phyloP scores from a whole-genome alignment of 768 basidiomycete species.

The Leccinum variicolor region DNA sequence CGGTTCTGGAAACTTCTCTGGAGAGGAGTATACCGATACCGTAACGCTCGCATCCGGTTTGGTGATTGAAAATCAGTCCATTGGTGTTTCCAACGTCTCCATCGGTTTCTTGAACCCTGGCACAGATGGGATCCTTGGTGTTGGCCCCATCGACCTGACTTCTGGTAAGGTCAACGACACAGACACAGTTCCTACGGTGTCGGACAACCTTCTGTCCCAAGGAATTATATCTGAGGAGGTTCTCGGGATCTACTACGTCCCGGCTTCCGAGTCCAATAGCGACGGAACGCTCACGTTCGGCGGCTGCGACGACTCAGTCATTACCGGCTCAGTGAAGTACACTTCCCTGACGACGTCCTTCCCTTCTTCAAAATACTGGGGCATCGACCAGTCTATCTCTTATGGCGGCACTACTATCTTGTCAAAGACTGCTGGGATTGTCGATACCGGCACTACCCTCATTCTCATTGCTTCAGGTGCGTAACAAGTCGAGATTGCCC shows the following conservation, averaged over 20 bases:
- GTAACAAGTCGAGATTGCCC: background rate
- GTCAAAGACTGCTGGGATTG: slow-evolving; percentile 15
- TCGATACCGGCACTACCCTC: slow-evolving; percentile 25
- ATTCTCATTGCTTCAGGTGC: slow-evolving; percentile 27
- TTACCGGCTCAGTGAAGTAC: slow-evolving; percentile 15
- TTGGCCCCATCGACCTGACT: slow-evolving; percentile 34
- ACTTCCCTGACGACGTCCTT: slow-evolving; percentile 19
- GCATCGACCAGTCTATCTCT: slow-evolving; percentile 23
- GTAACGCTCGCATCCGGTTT: slow-evolving; percentile 1
- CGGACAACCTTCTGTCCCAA: slow-evolving; percentile 32
- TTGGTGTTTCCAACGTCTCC: slow-evolving; percentile 29
- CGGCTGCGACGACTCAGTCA: slow-evolving; percentile 11
- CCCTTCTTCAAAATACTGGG: slow-evolving; percentile 28
- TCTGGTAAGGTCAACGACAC: slow-evolving; percentile 15
- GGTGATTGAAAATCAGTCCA: slow-evolving; percentile 28
- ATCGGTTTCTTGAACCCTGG: slow-evolving; percentile 6
- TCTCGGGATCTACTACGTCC: slow-evolving; percentile 32
- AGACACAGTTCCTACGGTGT: slow-evolving; percentile 31
- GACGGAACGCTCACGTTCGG: slow-evolving; percentile 28
- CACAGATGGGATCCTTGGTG: slow-evolving; percentile 40
- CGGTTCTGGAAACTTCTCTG: slow-evolving; percentile 4
- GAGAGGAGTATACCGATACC: slow-evolving; percentile 8
- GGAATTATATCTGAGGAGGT: slow-evolving; percentile 24
- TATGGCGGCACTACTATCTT: background rate
- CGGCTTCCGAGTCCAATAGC: slow-evolving; percentile 17